These are phyloP conservation scores for Aspergillus carbonarius DNA, from an alignment of 2,329 filamentous ascomycete species.

Conservation along the genomic window DNA sequence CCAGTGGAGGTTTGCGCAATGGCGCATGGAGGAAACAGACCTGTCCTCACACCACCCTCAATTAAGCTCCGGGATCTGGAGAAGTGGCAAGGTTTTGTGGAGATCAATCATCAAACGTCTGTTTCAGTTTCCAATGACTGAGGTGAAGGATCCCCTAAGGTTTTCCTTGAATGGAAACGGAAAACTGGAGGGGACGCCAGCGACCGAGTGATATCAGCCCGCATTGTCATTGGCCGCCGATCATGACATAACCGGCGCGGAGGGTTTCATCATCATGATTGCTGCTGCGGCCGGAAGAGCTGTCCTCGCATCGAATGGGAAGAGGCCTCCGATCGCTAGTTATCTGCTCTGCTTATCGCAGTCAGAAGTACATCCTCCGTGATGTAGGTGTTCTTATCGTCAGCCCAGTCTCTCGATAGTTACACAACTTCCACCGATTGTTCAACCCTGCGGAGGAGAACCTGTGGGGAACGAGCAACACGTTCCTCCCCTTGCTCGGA, in stretches of 20 bases:
- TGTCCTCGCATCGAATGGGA: not conserved
- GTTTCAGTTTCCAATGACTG: not conserved
- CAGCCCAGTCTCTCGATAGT: not conserved
- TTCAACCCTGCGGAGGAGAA: not conserved
- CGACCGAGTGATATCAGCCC: not conserved
- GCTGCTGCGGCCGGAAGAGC: not conserved
- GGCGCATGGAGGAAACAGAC: not conserved
- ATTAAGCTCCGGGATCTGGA: not conserved
- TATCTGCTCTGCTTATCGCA: too few species aligned
- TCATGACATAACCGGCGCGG: constrained; percentile 4
- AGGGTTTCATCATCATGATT: constrained; percentile 7
- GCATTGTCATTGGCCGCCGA: constrained; percentile 3
- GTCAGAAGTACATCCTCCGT: too few species aligned
- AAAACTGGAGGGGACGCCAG: not conserved
- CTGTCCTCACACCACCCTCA: not conserved
- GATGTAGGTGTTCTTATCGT: too few species aligned
- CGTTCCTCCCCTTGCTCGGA: not conserved
- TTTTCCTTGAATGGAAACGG: not conserved
- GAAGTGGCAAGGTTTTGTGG: not conserved
- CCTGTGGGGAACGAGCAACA: not conserved
- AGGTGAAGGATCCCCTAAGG: not conserved
- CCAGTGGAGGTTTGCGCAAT: not conserved
- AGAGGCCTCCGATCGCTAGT: not conserved
- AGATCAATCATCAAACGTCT: not conserved
- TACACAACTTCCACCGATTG: not conserved